phyloP scores from a whole-genome alignment of 805 yeast species.

The Zygotorulaspora danielsina region DNA sequence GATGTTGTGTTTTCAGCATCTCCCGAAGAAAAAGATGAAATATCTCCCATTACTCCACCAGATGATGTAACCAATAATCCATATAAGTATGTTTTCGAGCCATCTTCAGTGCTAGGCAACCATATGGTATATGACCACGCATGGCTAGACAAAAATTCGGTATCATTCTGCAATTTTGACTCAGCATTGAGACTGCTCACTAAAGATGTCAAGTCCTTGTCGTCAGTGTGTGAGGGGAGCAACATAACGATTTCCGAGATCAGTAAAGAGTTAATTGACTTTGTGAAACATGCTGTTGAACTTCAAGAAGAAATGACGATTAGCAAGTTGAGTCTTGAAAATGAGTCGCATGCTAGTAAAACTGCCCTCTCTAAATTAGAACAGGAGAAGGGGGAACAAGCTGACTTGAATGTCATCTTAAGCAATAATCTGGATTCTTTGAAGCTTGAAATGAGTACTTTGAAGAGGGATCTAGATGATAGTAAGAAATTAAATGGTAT shows the following conservation, averaged over 20 bases:
- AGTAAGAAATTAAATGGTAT: conserved; percentile 9
- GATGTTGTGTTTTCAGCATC: conserved; percentile 12
- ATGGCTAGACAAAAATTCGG: conserved; percentile 8
- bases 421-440: conserved; percentile 6
- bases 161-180: conserved; percentile 10
- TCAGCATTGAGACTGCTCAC: conserved; percentile 9
- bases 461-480: conserved; percentile 10
- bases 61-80: conserved; percentile 18
- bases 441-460: conserved; percentile 3
- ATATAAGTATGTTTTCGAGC: conserved; percentile 27
- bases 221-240: conserved; percentile 3
- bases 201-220: conserved; percentile 2
- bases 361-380: conserved; percentile 2
- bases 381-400: conserved; percentile 6
- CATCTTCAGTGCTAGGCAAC: conserved; percentile 1
- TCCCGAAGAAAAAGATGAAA: conserved; percentile 12
- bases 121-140: conserved; percentile 11
- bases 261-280: conserved; percentile 9
- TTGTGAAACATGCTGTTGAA: conserved; percentile 5
- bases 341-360: conserved; percentile 4
- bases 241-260: conserved; percentile 10
- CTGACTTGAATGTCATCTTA: conserved; percentile 3
- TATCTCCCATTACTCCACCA: conserved; percentile 22
- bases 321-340: conserved; percentile 4
- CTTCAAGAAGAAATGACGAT: conserved; percentile 4